Evolutionary conservation across 2,329 filamentous ascomycete genomes (phyloP).

Genomic region (Pseudogymnoascus sp.): DNA sequence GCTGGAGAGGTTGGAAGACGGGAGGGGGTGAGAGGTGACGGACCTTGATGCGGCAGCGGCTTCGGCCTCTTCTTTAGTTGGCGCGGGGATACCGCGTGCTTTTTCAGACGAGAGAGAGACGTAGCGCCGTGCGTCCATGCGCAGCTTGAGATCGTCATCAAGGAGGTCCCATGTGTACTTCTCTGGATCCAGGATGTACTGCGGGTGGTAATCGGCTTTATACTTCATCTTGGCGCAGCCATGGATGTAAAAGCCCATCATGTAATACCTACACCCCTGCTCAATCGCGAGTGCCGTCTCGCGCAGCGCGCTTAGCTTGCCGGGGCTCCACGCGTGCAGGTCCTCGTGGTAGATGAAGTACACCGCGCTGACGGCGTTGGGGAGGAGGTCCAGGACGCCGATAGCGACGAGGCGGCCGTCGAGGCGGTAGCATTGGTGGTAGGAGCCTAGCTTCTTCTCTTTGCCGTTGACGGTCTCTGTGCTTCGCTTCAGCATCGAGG

Average conservation of each 20-base stretch:
- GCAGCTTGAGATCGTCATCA: slow-evolving; percentile 45
- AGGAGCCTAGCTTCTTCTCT: slow-evolving; percentile 59
- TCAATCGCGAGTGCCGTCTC: slow-evolving; percentile 67
- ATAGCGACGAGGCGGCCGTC: slow-evolving; percentile 71
- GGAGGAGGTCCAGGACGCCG: slow-evolving; percentile 69
- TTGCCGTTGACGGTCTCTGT: slow-evolving; percentile 44
- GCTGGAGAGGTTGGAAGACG: neutral
- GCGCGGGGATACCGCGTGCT: neutral
- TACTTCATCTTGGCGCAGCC: slow-evolving; percentile 77
- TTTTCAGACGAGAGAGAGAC: slow-evolving; percentile 15
- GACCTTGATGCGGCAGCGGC: neutral
- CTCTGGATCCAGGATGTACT: slow-evolving; percentile 66
- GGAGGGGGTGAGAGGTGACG: neutral
- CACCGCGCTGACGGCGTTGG: slow-evolving; percentile 70
- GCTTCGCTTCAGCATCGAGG: slow-evolving; percentile 50
- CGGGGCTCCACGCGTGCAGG: slow-evolving; percentile 61
- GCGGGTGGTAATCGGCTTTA: slow-evolving; percentile 72
- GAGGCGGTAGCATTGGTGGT: slow-evolving; percentile 74
- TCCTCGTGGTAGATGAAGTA: slow-evolving; percentile 79
- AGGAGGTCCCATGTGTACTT: slow-evolving; percentile 55
- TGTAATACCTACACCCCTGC: slow-evolving; percentile 68
- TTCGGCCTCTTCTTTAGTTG: neutral
- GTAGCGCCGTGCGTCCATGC: slow-evolving; percentile 26
- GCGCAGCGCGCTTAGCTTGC: slow-evolving; percentile 67
- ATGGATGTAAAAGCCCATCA: slow-evolving; percentile 72